Conservation (phyloP, 208 protist genomes). For the Wallacemonas sp. region DNA sequence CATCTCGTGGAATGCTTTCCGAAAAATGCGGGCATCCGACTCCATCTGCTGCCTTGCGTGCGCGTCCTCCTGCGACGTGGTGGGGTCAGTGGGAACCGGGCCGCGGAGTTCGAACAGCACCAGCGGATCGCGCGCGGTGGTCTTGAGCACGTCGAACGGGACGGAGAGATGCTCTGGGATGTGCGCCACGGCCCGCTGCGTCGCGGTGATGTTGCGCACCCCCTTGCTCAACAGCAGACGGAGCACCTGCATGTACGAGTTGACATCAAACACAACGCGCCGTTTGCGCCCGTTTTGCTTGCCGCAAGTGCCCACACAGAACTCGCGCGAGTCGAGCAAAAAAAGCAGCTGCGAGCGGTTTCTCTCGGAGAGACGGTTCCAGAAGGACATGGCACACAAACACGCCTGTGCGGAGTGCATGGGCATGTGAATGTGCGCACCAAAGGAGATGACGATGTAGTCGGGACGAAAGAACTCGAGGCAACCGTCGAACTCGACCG, state of each 20-base stretch:
- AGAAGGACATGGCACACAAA: constrained; percentile 48
- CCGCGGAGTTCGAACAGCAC: constrained; percentile 53
- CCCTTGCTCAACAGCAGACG: background rate
- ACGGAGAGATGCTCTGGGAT: constrained; percentile 36
- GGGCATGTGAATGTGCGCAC: constrained; percentile 45
- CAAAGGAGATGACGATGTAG: constrained; percentile 53
- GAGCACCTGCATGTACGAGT: constrained; percentile 15
- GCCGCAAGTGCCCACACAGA: constrained; percentile 57
- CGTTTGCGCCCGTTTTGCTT: constrained; percentile 22
- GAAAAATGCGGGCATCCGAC: constrained; percentile 34
- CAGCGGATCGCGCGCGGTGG: constrained; percentile 23
- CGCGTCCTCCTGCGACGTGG: background rate
- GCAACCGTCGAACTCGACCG: constrained; percentile 39
- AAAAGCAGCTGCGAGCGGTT: constrained; percentile 26
- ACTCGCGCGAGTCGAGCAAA: constrained; percentile 56
- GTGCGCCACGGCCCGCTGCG: constrained; percentile 42
- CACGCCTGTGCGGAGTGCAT: constrained; percentile 52
- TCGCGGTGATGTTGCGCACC: constrained; percentile 39
- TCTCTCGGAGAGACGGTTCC: constrained; percentile 23
- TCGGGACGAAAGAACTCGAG: constrained; percentile 50
- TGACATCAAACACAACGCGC: constrained; percentile 29
- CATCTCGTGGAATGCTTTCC: constrained; percentile 62
- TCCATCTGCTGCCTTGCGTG: constrained; percentile 17
- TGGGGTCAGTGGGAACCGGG: background rate
- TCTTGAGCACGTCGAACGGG: constrained; percentile 37